Base-by-base conservation (phyloP, 2,329 filamentous ascomycete genomes). In the Ceratocystiopsis sp. region DNA sequence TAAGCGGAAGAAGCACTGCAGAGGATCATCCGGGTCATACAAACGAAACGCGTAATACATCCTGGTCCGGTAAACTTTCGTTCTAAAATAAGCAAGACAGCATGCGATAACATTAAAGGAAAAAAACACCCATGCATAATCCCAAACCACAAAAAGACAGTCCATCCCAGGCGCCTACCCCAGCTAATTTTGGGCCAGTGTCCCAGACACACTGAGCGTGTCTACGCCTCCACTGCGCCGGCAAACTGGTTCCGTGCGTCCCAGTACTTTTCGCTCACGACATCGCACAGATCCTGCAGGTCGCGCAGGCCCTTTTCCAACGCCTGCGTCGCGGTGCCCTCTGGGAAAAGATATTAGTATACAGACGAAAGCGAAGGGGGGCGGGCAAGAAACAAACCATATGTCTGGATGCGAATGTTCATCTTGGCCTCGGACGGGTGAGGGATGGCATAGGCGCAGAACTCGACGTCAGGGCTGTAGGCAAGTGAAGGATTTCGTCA, bases 351-450 rank as follows among this genome's bases (percentile, higher is more conserved):
- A 14, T 17, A 10, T 13, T 4, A 8, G 35, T 9, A 12, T 18
- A 16, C 15, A 19, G 15, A 18, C 19, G 15, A 15, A 4, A 6
- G 5, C 14, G 10, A 37, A 25, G 3, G 15, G 14, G 17, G 16
- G 15, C 15, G 4, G 13, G 14, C 3, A 14, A 3, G 11, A 13
- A 13, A 25, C 4, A 18, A 66, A 94, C 89, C 84, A 55, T 91
- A 96, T 51, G 89, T 98, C 63, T 98, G 91, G 49, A 98, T 96
- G 55, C 91, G 77, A 48, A 98, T 68, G 57, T 96, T 94, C 89
- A 98, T 94, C 64, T 93, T 91, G 36, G 79, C 68, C 62, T 98
- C 91, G 35, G 87, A 93, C 41, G 91, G 91, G 63, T 98, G 91
- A 29, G 91, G 91, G 48, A 98, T 96, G 9, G 89, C 84, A 62